phyloP scores from a whole-genome alignment of 768 basidiomycete species.

The Russula olivacea region DNA sequence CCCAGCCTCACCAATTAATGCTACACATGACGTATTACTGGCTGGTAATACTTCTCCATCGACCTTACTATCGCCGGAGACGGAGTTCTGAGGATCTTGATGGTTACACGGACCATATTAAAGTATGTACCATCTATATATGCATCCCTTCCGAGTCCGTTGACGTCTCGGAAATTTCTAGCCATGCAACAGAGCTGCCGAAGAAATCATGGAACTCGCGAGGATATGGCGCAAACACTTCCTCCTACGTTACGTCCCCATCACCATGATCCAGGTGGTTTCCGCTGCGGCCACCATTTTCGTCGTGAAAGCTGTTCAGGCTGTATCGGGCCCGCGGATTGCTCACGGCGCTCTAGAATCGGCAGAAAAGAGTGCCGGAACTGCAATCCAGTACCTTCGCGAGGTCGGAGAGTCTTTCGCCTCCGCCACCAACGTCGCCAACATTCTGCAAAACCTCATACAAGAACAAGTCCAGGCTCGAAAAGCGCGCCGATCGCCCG shows the following conservation, averaged over 20 bases:
- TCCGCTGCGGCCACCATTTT: constrained; percentile 27
- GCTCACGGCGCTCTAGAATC: constrained; percentile 12
- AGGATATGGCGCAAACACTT: constrained; percentile 19
- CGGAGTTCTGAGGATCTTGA: constrained; percentile 12
- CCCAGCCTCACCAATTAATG: constrained; percentile 25
- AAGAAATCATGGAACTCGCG: constrained; percentile 24
- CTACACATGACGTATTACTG: constrained; percentile 25
- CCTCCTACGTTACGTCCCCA: constrained; percentile 23
- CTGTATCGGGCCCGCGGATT: constrained; percentile 22
- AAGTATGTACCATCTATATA: constrained; percentile 2
- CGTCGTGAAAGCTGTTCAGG: constrained; percentile 25
- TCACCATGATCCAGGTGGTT: constrained; percentile 25
- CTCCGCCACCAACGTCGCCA: constrained; percentile 18
- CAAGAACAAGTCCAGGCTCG: constrained; percentile 19
- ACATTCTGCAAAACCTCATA: constrained; percentile 22
- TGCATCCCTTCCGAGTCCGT: background rate
- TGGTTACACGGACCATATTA: constrained; percentile 18
- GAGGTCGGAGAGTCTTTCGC: constrained; percentile 23
- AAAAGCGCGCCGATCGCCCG: constrained; percentile 22
- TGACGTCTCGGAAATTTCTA: background rate
- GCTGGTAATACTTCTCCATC: constrained; percentile 24
- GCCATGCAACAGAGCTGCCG: constrained; percentile 23
- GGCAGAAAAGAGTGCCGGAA: constrained; percentile 12
- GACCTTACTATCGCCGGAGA: constrained; percentile 24
- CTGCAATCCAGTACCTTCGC: constrained; percentile 18